Conservation (phyloP, 805 yeast species). For the Isabelozyma heimii region DNA sequence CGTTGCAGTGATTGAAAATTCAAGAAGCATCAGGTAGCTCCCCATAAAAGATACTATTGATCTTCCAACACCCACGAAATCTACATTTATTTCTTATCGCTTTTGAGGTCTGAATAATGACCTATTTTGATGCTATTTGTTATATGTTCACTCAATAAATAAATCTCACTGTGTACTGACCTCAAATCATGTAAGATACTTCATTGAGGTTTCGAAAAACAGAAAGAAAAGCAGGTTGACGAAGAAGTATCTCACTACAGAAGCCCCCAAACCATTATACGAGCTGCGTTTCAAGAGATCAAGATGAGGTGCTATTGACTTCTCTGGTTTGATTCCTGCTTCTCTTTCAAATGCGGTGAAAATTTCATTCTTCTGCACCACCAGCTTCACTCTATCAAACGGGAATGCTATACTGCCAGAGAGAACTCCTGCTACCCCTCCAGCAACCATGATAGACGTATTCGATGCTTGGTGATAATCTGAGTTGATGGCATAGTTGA, state of each 20-base stretch:
- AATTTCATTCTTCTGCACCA: constrained; percentile 64
- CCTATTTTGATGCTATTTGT: too few relatives aligned
- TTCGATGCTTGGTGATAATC: constrained; percentile 11
- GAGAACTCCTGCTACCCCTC: constrained; percentile 66
- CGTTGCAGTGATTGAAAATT: too few relatives aligned
- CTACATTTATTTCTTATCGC: too few relatives aligned
- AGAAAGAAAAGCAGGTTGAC: constrained; percentile 69
- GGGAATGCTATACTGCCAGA: constrained; percentile 72
- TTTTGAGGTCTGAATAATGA: too few relatives aligned
- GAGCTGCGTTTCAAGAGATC: constrained; percentile 13
- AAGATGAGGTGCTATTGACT: constrained; percentile 18
- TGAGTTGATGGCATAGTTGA: constrained; percentile 22
- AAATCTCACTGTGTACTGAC: not conserved
- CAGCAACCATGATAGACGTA: constrained; percentile 44
- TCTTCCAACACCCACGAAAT: too few relatives aligned
- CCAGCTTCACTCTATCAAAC: constrained; percentile 66
- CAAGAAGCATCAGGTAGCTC: too few relatives aligned
- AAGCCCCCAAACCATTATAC: constrained; percentile 70
- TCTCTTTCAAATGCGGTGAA: constrained; percentile 49
- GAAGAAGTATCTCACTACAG: constrained; percentile 59
- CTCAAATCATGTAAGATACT: not conserved
- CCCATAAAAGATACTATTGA: too few relatives aligned
- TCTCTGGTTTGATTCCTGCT: constrained; percentile 39
- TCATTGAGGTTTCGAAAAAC: constrained; percentile 46
- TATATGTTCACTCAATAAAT: too few relatives aligned